Evolutionary conservation across 306 rosid genomes (phyloP).

Genomic region (Phaseolus lunatus): DNA sequence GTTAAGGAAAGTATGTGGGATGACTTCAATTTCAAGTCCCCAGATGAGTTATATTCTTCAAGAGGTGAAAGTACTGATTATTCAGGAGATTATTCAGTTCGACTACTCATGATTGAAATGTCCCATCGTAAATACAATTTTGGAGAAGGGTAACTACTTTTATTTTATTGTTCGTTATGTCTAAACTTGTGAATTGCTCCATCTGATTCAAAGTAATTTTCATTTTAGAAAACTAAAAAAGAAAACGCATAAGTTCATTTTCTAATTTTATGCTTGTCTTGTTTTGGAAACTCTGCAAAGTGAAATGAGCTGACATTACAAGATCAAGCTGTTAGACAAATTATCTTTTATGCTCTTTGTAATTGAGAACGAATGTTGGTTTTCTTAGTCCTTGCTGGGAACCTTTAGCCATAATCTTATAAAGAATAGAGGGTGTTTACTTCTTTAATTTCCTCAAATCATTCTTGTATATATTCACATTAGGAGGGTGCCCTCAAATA

Average conservation of each 20-base stretch:
- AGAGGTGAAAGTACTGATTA: conserved; percentile 43
- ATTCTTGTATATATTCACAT: neutral
- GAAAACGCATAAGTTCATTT: neutral
- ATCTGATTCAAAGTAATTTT: neutral
- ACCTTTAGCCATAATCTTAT: neutral
- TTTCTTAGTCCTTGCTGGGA: neutral
- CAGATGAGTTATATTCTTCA: conserved; percentile 48
- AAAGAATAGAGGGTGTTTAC: neutral
- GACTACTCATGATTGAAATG: conserved; percentile 66
- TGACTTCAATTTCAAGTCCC: conserved; percentile 46
- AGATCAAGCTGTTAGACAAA: neutral
- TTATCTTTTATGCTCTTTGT: neutral
- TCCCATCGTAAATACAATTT: conserved; percentile 62
- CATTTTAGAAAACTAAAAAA: neutral
- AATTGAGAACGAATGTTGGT: neutral
- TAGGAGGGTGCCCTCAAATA: neutral
- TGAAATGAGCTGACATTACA: neutral
- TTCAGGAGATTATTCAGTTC: conserved; percentile 56
- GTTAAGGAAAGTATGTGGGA: conserved; percentile 45
- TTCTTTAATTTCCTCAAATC: conserved; percentile 18
- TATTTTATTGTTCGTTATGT: neutral
- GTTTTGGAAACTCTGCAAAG: neutral
- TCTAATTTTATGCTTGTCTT: conserved; percentile 1
- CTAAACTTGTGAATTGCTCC: conserved; percentile 23
- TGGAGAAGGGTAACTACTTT: conserved; percentile 80